phyloP scores from a whole-genome alignment of 192 early-diverging fungal species.

The Allomyces javanicus region DNA sequence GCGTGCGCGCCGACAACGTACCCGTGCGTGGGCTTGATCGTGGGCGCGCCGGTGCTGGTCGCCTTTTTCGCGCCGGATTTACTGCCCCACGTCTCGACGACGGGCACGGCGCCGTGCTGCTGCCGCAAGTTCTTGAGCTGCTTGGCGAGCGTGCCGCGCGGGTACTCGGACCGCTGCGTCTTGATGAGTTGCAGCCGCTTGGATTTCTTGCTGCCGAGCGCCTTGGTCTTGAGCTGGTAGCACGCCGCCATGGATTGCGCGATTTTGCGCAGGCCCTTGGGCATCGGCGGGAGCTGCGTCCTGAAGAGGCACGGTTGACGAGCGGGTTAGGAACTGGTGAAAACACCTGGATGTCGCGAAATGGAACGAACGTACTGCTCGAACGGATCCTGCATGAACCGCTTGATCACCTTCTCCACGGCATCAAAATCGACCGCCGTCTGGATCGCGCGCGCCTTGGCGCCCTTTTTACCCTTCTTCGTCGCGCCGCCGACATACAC shows the following conservation, averaged over 20 bases:
- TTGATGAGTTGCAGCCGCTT: background rate
- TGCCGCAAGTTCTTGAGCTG: no score
- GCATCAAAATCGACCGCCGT: background rate
- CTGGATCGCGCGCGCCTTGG: background rate
- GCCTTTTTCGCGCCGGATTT: no score
- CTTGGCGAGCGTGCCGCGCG: no score
- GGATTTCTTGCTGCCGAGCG: background rate
- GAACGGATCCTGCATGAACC: background rate
- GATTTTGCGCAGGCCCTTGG: background rate
- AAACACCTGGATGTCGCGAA: background rate
- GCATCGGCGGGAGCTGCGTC: background rate
- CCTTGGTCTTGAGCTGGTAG: background rate
- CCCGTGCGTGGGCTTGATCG: background rate
- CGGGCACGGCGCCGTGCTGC: no score
- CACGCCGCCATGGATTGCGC: background rate
- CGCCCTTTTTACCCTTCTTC: no score
- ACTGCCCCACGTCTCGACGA: no score
- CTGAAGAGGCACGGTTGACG: background rate
- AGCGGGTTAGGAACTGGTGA: background rate
- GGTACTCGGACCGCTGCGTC: background rate
- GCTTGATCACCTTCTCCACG: background rate
- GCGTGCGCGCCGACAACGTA: background rate
- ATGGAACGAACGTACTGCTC: background rate
- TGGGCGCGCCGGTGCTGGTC: no score
- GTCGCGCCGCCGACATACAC: background rate